Conservation (phyloP, 1,284 basidiomycete genomes). For the Moniliella sp. region DNA sequence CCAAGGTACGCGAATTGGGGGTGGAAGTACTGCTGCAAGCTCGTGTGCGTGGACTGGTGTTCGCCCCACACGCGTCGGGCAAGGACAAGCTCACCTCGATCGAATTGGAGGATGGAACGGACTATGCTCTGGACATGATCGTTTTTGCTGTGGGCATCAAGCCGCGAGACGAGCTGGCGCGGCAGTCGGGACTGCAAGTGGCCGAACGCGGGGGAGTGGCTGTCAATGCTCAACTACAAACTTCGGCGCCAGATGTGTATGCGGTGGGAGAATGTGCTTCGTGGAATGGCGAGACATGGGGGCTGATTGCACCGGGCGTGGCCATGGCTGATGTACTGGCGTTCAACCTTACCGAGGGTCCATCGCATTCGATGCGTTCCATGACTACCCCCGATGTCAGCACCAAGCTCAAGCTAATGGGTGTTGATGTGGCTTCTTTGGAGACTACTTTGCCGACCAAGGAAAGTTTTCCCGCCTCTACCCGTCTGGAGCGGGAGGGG, state of each 20-base stretch:
- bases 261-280: constrained; percentile 56
- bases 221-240: constrained; percentile 44
- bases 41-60: constrained; percentile 38
- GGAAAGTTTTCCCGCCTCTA: constrained; percentile 27
- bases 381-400: constrained; percentile 47
- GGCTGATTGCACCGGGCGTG: constrained; percentile 49
- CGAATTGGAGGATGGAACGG: constrained; percentile 7
- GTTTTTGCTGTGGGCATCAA: constrained; percentile 38
- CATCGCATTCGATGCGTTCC: constrained; percentile 37
- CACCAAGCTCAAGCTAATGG: constrained; percentile 52
- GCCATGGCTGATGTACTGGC: constrained; percentile 56
- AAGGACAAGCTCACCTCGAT: too few relatives aligned
- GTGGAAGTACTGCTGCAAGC: constrained; percentile 44
- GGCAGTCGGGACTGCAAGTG: constrained; percentile 39
- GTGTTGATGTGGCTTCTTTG: constrained; percentile 55
- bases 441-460: constrained; percentile 52
- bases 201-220: constrained; percentile 42
- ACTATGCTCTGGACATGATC: constrained; percentile 31
- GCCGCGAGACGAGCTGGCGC: constrained; percentile 49
- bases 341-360: constrained; percentile 45
- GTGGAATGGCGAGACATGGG: constrained; percentile 49
- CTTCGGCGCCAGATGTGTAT: constrained; percentile 44
- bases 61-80: too few relatives aligned
- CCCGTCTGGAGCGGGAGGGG: constrained; percentile 5
- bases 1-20: constrained; percentile 48